These are phyloP conservation scores for Orbilia javanica DNA, from an alignment of 2,329 filamentous ascomycete species.

Conservation along the genomic window DNA sequence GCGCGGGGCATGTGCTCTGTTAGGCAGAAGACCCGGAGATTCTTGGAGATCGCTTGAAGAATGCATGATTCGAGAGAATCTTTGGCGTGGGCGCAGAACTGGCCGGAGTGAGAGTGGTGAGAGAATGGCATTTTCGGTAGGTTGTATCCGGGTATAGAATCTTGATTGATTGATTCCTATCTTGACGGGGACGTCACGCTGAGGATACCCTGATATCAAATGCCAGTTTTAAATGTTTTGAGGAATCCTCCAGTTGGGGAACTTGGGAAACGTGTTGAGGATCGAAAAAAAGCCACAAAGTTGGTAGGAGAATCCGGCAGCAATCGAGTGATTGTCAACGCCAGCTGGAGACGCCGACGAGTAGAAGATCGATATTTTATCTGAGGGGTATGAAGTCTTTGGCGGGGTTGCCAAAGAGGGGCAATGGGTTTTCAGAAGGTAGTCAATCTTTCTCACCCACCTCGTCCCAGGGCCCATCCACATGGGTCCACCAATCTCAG, in stretches of 20 bases:
- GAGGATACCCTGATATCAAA: background rate
- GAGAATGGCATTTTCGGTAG: conserved; percentile 88
- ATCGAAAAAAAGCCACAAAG: background rate
- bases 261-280: background rate
- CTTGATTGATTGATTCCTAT: background rate
- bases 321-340: too few relatives aligned
- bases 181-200: background rate
- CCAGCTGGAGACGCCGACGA: too few relatives aligned
- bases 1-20: conserved; percentile 96
- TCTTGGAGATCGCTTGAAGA: conserved; percentile 79
- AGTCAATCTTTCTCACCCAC: background rate
- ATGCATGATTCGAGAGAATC: conserved; percentile 87
- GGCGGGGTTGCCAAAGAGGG: background rate
- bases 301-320: background rate
- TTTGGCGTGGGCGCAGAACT: conserved; percentile 94
- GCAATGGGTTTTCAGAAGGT: conserved; percentile 1
- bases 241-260: background rate
- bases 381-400: background rate
- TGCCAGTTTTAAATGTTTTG: background rate
- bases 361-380: background rate
- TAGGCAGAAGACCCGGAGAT: conserved; percentile 85
- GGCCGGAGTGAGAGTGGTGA: conserved; percentile 96
- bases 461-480: background rate
- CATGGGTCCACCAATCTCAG: background rate
- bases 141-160: background rate